Base-by-base conservation (phyloP, 805 yeast genomes). In the Saturnispora diversa region DNA sequence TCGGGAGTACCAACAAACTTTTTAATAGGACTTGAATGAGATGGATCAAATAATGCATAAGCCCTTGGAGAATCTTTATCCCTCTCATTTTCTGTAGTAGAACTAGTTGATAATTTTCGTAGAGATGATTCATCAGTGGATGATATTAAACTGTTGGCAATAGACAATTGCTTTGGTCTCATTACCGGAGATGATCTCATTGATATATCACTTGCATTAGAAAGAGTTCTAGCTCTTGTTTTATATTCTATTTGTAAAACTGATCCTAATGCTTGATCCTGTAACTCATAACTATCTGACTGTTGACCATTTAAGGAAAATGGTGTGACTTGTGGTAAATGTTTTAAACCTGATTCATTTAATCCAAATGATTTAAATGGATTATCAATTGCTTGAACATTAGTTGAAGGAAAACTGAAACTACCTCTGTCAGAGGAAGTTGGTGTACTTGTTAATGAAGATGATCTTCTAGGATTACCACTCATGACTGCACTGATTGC, bases 1-100 rank as follows among this genome's bases (percentile, higher is more conserved):
- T 92, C 98, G 0, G 99, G 99, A 0, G 99, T 92, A 0, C 99
- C 99, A 24, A 87, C 95, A 52, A 90, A 88, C 46, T 72, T 74
- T 50, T 77, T 74, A 20, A 69, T 65, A 39, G 72, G 75, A 1
- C 71, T 68, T 5, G 60, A 50, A 13, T 48, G 43, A 6, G 46
- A 44, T 1, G 95, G 94, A 56, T 87, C 87, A 55, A 78, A 85
- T 31, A 88, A 66, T 0, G 87, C 86, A 45, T 72, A 71, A 42
- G 33, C 38, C 32, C 69, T 68, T 1, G 67, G 54, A 4, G 51
- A 48, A 27, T 53, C 60, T 2, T 50, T 41, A 10, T 30, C 43
- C 8, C 33, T 35, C 5, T 15, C 17, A 5, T 36, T 20, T 22
- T 44, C 48, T 8, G 35, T 28, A 9, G 41, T 43, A 5, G 29